Evolutionary conservation across 2,329 filamentous ascomycete genomes (phyloP), one percentile per base, ranked within the genome.

Genomic region (Arthroderma sp.): DNA sequence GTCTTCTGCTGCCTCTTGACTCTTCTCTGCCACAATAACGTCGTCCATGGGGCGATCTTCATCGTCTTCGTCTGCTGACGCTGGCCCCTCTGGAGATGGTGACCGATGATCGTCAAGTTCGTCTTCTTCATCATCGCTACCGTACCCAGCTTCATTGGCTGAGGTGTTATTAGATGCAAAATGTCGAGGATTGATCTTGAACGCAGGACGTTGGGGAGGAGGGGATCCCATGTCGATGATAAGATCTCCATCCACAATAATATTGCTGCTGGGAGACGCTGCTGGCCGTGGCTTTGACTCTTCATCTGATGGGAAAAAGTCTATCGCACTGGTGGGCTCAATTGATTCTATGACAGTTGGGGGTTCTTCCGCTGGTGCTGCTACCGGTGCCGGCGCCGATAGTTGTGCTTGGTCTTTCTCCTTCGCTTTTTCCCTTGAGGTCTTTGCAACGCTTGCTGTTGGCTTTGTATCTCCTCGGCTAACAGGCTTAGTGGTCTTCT

Each of bases 191-290:
- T 67, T 63, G 38, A 68, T 56, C 36, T 58, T 60, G 49, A 66
- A 65, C 4, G 56, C 49, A 29, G 57, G 60, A 6, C 62, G 62
- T 29, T 61, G 56, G 0, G 65, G 64, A 6, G 63, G 65, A 27
- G 67, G 67, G 31, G 66, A 69, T 27, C 67, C 67, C 65, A 69
- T 66, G 43, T 70, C 67, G 43, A 70, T 70, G 38, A 69, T 68
- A n/a, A 69, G 52, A 47, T 66, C 64, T 11, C 65, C 66, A 10
- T 69, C 65, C 38, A 68, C 60, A 40, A 69, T 68, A 41, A 69
- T 68, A 46, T 69, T 66, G n/a, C 57, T 62, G 32, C 54, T 55
- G 2, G 64, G 59, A 9, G 63, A 65, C 34, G 60, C 54, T 22
- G 53, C 53, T 7, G 57, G 53, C 42, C 58, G 59, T 7, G 58